phyloP scores from a whole-genome alignment of 495 filamentous ascomycete genomes.

The Lophiotrema nucula region DNA sequence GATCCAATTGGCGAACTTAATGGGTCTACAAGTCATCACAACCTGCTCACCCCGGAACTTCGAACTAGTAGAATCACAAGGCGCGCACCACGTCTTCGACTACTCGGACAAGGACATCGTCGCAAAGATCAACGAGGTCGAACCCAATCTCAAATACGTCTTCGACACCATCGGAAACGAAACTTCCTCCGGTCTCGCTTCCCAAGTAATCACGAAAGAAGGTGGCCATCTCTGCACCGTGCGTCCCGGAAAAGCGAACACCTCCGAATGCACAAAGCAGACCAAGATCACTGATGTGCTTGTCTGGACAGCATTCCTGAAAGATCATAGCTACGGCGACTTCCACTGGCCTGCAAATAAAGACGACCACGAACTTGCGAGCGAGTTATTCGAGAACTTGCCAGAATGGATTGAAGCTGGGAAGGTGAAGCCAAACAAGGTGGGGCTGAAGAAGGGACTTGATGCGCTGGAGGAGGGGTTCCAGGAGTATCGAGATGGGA shows the following conservation, averaged over 20 bases:
- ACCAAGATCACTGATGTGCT: constrained; percentile 40
- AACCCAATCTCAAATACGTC: constrained; percentile 19
- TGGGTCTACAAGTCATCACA: constrained; percentile 18
- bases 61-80: constrained; percentile 1
- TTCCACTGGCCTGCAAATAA: constrained; percentile 37
- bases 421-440: constrained; percentile 27
- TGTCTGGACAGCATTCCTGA: constrained; percentile 42
- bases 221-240: constrained; percentile 39
- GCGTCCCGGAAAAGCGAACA: constrained; percentile 38
- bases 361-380: constrained; percentile 36
- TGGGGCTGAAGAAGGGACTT: constrained; percentile 27
- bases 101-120: background rate
- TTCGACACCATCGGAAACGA: constrained; percentile 41
- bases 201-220: constrained; percentile 7
- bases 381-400: constrained; percentile 39
- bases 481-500: constrained; percentile 36
- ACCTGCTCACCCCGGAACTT: background rate
- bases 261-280: constrained; percentile 27
- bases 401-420: constrained; percentile 35
- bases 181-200: constrained; percentile 30
- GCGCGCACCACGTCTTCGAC: constrained; percentile 22
- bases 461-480: constrained; percentile 32
- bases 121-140: constrained; percentile 29
- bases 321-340: constrained; percentile 38
- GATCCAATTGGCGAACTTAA: constrained; percentile 38